These are phyloP conservation scores for Colletotrichum trifolii DNA, from an alignment of 2,329 filamentous ascomycete species.

Conservation along the genomic window DNA sequence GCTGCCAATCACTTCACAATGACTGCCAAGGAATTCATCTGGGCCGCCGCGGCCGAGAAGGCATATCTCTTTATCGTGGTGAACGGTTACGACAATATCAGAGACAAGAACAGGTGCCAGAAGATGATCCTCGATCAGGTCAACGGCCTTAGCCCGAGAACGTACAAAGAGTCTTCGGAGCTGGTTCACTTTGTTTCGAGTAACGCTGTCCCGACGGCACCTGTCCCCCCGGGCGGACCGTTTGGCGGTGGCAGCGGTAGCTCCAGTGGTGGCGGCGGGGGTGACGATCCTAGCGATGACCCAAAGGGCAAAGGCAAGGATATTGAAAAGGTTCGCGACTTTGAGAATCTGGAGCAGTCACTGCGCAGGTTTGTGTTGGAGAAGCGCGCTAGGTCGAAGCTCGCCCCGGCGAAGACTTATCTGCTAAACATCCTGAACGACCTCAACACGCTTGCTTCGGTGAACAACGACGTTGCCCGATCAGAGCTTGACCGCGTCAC, in stretches of 20 bases:
- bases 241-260: constrained; percentile 64
- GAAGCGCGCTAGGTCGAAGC: constrained; percentile 93
- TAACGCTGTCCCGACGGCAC: constrained; percentile 85
- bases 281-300: constrained; percentile 66
- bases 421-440: constrained; percentile 93
- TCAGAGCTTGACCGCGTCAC: constrained; percentile 86
- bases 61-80: constrained; percentile 99
- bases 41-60: constrained; percentile 94
- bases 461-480: constrained; percentile 89
- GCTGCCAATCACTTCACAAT: constrained; percentile 98
- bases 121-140: constrained; percentile 95
- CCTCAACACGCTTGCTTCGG: constrained; percentile 81
- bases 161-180: constrained; percentile 90
- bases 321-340: constrained; percentile 88
- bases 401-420: constrained; percentile 95
- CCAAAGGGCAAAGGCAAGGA: constrained; percentile 86
- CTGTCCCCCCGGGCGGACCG: constrained; percentile 66
- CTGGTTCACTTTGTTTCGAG: constrained; percentile 98
- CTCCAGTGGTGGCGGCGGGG: constrained; percentile 66
- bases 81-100: constrained; percentile 91
- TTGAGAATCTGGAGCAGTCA: constrained; percentile 88
- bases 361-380: constrained; percentile 93
- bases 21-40: constrained; percentile 97
- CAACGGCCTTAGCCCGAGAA: constrained; percentile 85
- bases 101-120: constrained; percentile 90